Percentiles rank a stretch among this genome's conserved stretches.
phyloP scores from a whole-genome alignment of 176 grass and related monocot genomes.

The Stipa capillata region DNA sequence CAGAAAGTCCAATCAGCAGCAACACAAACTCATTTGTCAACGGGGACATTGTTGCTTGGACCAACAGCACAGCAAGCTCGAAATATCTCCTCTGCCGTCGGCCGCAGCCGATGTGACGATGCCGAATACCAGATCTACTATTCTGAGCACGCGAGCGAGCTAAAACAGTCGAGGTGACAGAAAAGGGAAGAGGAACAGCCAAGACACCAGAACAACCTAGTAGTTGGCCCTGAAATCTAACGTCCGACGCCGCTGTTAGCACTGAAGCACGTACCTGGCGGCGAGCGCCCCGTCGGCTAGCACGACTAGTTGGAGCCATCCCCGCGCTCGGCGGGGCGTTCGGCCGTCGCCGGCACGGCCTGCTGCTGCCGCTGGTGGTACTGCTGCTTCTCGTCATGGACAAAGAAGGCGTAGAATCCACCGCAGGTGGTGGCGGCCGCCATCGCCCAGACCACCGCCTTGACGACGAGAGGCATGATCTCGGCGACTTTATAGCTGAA shows the following conservation, averaged over 20 bases:
- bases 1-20: neutral
- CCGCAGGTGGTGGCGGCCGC: conserved; percentile 13
- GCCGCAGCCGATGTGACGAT: neutral
- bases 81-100: neutral
- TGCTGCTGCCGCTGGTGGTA: too few relatives aligned
- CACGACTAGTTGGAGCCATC: neutral
- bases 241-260: neutral
- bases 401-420: conserved; percentile 45
- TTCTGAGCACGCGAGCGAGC: neutral
- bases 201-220: neutral
- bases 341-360: neutral
- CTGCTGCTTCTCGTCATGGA: conserved; percentile 20
- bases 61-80: neutral
- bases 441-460: conserved; percentile 31
- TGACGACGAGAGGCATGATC: conserved; percentile 33
- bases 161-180: neutral
- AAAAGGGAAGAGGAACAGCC: neutral
- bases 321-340: neutral
- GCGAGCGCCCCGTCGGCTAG: neutral
- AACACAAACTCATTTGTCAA: neutral
- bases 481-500: neutral
- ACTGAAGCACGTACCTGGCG: neutral
- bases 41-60: neutral
- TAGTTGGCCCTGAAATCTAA: conserved; percentile 4
- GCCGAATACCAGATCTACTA: neutral